Evolutionary conservation across 139 green algal species (phyloP), one percentile per base, ranked within the genome.

Genomic region (Mesotaenium endlicherianum): DNA sequence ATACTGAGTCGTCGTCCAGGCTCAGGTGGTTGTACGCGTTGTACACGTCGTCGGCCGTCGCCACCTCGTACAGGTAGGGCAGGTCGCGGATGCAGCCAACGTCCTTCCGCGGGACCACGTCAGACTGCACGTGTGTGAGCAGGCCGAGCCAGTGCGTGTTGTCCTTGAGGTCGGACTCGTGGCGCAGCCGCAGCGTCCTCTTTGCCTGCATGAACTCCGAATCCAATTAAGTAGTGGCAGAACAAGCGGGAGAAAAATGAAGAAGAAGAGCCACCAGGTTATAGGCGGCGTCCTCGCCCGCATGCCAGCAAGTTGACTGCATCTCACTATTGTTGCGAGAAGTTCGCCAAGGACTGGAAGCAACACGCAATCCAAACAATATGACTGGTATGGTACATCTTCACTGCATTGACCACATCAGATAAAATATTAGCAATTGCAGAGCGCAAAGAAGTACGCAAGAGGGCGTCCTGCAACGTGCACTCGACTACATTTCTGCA

Each of bases 111-210:
- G 94, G 94, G 82, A 98, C 95, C 26, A 81, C 47, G 45, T 88
- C 80, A 31, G 49, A 68, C 90, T 98, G 95, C 82, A 98, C 84
- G 92, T 98, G 95, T 5, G 95, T 98, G 31, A 98, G 88, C 75
- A 98, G 90, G 39, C 92, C 93, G 72, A 98, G 86, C 92, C 94
- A 97, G 89, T 98, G 98, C 59, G 82, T 67, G 86, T 98, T 98
- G 82, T 94, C 90, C 88, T 94, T 99, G 2, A 98, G 86, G 70
- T 99, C 97, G 3, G 82, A 92, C 90, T 99, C 96, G 87, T 99
- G 96, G 31, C 95, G 92, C 53, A 95, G 95, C 31, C 98, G 77
- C 36, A 98, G 89, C 3, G 95, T 98, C 75, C 92, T 86, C 87
- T 93, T 87, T 42, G 93, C 82, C 80, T 86, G 75, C 26, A 5